Conservation (phyloP, 139 green algal genomes). For the Tetradesmus lagerheimii region DNA sequence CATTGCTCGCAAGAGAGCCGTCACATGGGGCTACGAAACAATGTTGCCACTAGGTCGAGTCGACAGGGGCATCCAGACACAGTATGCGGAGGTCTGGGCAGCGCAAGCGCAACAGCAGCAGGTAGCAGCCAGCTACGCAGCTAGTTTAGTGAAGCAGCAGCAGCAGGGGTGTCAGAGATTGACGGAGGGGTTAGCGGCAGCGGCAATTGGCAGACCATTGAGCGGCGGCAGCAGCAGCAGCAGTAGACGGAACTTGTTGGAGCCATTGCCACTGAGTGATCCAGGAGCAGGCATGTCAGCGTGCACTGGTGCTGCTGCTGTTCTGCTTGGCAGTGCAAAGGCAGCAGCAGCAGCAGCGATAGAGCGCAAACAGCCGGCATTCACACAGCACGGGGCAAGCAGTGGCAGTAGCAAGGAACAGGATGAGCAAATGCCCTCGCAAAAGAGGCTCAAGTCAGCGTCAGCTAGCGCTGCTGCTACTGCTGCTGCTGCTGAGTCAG, state of each 20-base stretch:
- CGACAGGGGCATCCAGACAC: conserved; percentile 46
- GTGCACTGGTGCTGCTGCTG: background rate
- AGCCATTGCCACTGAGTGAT: background rate
- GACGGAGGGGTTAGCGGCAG: background rate
- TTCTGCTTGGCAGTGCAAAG: conserved; percentile 3
- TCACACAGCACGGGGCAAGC: conserved; percentile 2
- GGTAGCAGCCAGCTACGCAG: background rate
- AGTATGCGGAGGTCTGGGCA: conserved; percentile 44
- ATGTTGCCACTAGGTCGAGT: conserved; percentile 43
- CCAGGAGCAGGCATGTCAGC: conserved; percentile 12
- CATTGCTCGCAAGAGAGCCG: conserved; percentile 10
- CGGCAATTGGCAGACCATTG: background rate
- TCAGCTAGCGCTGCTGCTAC: background rate
- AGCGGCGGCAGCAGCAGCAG: conserved; percentile 33
- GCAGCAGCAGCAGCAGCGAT: background rate
- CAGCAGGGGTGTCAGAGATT: conserved; percentile 1
- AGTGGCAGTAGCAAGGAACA: background rate
- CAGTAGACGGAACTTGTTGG: conserved; percentile 3
- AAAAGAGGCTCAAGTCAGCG: background rate
- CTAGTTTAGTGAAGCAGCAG: background rate
- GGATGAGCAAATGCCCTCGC: background rate
- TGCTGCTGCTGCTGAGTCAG: background rate
- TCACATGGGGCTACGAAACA: conserved; percentile 31
- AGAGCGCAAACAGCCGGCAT: conserved; percentile 21
- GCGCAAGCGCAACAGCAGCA: conserved; percentile 24